Evolutionary conservation across 2,329 filamentous ascomycete genomes (phyloP), one percentile per base, ranked within the genome.

Genomic region (Xylaria sp.): DNA sequence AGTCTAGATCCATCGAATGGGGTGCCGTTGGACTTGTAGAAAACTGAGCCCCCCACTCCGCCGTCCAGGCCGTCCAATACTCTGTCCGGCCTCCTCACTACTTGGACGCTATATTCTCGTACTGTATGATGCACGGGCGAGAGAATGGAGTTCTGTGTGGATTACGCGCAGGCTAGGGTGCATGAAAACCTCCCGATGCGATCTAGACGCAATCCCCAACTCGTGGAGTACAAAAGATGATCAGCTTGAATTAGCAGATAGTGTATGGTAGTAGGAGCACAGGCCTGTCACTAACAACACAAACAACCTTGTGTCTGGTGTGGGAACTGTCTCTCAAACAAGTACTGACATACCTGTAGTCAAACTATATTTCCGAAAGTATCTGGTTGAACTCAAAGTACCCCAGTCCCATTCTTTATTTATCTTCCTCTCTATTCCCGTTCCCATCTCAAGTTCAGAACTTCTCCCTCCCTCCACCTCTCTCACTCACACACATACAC

Each of bases 281-380:
- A 18, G 20, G 41, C 41, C 25, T 18, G 25, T 50, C 50, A 55
- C 60, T 55, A 28, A 64, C 55, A 52, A 39, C 51, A 23, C 56
- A 34, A 41, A 46, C 18, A 46, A 46, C 4, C 18, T 18, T n/a
- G 6, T 8, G 15, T 46, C 2, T 18, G 46, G 63, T 68, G 65
- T 68, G 65, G 65, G 28, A 63, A 59, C 65, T 44, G n/a, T 37
- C 15, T 15, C 18, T 63, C 63, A 46, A 57, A 61, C 57, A 62
- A 23, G 51, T 66, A 37, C 4, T 10, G 8, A 10, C 28, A 28
- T 28, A 4, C 28, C 28, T 4, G 34, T 37, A 37, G 34, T 68
- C 64, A 18, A 54, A 55, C 46, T 50, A 32, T 55, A 41, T 67
- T 28, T 54, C 28, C 28, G 20, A 41, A 18, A 34, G 56, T 55